Evolutionary conservation across 768 basidiomycete genomes (phyloP).

Genomic region (Hirschioporus abietinus): DNA sequence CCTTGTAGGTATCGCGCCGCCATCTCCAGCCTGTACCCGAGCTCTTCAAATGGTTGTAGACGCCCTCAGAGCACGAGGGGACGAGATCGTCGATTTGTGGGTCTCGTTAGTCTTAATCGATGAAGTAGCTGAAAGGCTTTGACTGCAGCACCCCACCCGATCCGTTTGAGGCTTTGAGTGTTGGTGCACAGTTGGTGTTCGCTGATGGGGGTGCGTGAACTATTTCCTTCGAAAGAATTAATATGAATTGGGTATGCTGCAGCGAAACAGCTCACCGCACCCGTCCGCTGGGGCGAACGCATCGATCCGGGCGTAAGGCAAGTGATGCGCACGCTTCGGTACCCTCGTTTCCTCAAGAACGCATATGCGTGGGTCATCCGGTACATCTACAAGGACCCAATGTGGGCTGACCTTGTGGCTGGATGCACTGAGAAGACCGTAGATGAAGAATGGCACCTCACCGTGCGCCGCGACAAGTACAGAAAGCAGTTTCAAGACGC

Average conservation of each 20-base stretch:
- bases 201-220: conserved; percentile 23
- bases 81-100: conserved; percentile 37
- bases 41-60: conserved; percentile 30
- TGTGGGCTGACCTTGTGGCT: conserved; percentile 21
- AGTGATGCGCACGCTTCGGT: conserved; percentile 13
- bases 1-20: conserved; percentile 29
- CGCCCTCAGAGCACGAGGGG: conserved; percentile 30
- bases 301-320: conserved; percentile 17
- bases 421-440: conserved; percentile 16
- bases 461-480: conserved; percentile 22
- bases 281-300: conserved; percentile 16
- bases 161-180: conserved; percentile 23
- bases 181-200: conserved; percentile 24
- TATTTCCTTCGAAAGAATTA: not conserved
- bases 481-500: conserved; percentile 20
- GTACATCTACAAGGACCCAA: conserved; percentile 23
- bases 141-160: conserved; percentile 24
- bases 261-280: conserved; percentile 14
- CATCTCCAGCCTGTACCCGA: conserved; percentile 35
- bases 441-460: conserved; percentile 20
- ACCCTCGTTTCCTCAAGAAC: conserved; percentile 23
- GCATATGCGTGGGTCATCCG: conserved; percentile 19
- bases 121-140: not conserved
- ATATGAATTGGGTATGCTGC: not conserved
- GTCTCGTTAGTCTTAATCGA: conserved; percentile 7